Percentiles rank a stretch among this genome's conserved stretches.
These are phyloP conservation scores for Zygosaccharomyces gambellarensis DNA, from an alignment of 805 yeast species.

Conservation along the genomic window DNA sequence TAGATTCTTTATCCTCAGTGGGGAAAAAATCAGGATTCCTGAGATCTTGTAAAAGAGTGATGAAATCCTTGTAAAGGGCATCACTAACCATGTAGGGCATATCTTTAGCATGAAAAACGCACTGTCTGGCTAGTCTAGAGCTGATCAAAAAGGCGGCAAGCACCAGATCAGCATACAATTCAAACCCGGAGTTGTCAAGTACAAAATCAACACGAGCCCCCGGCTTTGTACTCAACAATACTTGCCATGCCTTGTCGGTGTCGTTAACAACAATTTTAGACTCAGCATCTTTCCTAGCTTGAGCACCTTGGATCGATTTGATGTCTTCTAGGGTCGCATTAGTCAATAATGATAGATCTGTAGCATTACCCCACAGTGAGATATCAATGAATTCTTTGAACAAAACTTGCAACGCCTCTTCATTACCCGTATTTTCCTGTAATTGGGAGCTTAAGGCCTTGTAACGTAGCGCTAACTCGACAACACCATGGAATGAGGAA, in stretches of 20 bases:
- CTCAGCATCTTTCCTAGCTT: constrained; percentile 76
- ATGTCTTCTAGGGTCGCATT: constrained; percentile 88
- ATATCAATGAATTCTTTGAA: constrained; percentile 83
- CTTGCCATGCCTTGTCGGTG: constrained; percentile 60
- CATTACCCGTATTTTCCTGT: constrained; percentile 17
- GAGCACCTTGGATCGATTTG: constrained; percentile 85
- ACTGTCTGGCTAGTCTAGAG: constrained; percentile 53
- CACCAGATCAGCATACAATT: constrained; percentile 79
- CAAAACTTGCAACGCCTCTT: constrained; percentile 48
- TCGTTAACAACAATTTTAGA: constrained; percentile 76
- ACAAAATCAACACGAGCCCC: constrained; percentile 69
- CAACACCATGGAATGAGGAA: constrained; percentile 71
- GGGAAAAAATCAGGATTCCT: constrained; percentile 48
- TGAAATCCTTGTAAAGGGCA: constrained; percentile 79
- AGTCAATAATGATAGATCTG: constrained; percentile 85
- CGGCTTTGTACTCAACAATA: constrained; percentile 30
- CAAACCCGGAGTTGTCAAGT: constrained; percentile 93
- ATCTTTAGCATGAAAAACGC: constrained; percentile 81
- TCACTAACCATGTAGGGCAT: constrained; percentile 98
- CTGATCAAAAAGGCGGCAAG: constrained; percentile 66
- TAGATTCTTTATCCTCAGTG: constrained; percentile 13
- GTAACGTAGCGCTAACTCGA: constrained; percentile 70
- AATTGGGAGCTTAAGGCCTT: constrained; percentile 38
- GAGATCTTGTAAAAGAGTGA: constrained; percentile 52
- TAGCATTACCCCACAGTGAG: constrained; percentile 97